phyloP scores from a whole-genome alignment of 2,329 filamentous ascomycete genomes.

The Cladosporium halotolerans region DNA sequence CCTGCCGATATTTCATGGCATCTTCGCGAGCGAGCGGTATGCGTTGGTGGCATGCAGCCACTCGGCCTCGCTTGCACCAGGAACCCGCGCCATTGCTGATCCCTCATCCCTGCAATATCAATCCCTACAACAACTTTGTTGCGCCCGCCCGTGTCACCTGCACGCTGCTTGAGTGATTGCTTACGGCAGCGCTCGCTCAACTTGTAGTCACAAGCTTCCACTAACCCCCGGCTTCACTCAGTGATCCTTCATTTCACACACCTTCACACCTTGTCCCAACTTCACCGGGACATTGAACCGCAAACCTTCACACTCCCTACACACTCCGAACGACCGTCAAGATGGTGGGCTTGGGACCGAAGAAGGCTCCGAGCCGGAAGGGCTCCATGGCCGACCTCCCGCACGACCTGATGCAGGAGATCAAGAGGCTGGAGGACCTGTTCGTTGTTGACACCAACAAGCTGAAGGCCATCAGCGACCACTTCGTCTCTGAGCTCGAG shows the following conservation, averaged over 20 bases:
- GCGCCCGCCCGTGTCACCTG: not conserved
- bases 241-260: not conserved
- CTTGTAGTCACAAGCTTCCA: not conserved
- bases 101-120: not conserved
- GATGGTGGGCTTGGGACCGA: constrained; percentile 61
- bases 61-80: not conserved
- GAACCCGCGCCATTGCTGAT: not conserved
- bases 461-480: constrained; percentile 83
- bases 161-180: constrained; percentile 8
- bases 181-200: not conserved
- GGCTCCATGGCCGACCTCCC: constrained; percentile 88
- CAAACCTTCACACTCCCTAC: constrained; percentile 2
- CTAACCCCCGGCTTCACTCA: not conserved
- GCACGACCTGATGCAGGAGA: constrained; percentile 72
- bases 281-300: constrained; percentile 1
- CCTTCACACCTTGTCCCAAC: not conserved
- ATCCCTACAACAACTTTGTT: not conserved
- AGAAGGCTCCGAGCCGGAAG: constrained; percentile 63
- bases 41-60: not conserved
- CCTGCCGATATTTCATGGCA: not conserved
- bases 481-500: constrained; percentile 81
- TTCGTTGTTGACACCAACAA: constrained; percentile 74
- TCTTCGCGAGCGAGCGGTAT: not conserved
- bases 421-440: constrained; percentile 73
- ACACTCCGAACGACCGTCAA: constrained; percentile 28